Evolutionary conservation across 345 rosid genomes (phyloP), one percentile per base, ranked within the genome.

Genomic region (Ceriops decandra): DNA sequence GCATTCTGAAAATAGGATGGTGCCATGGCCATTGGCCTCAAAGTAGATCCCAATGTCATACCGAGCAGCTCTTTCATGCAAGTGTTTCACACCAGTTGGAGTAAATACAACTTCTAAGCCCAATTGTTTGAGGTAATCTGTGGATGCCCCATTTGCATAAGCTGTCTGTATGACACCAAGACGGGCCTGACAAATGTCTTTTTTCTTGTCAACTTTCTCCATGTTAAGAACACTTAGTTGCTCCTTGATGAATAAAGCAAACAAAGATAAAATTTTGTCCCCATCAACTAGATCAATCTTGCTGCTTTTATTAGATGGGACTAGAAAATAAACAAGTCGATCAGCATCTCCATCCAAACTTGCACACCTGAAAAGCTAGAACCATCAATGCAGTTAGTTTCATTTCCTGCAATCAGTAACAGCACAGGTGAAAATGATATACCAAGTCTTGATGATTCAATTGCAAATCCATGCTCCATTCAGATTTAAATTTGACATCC

Each of bases 281-380:
- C 97, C 99, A 27, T 95, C 97, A 30, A 95, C 88, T 75, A 95
- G 86, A 77, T 79, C 82, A 67, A 91, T 84, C 63, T 79, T 82
- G 79, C 53, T 36, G 72, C 82, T 68, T 70, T 66, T 63, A 51
- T 70, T 70, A 47, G 85, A 74, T 51, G 82, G 76, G 57, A 88
- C 62, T 28, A 67, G 67, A 66, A 90, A 93, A 81, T 90, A 90
- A 57, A 93, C 96, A 61, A 90, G 85, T 51, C 93, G 82, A 81
- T 93, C 98, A 22, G 91, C 98, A 86, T 93, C 98, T 9, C 98
- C 98, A 66, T 93, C 98, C 82, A 93, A 85, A 83, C 96, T 91
- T 24, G 87, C 95, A 84, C 99, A 93, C 87, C 92, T 90, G 85
- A 71, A 82, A 80, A 60, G 73, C 82, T 80, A 82, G 76, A 77